These are phyloP conservation scores for Phoma sp. DNA, from an alignment of 2,329 filamentous ascomycete species.

Conservation along the genomic window DNA sequence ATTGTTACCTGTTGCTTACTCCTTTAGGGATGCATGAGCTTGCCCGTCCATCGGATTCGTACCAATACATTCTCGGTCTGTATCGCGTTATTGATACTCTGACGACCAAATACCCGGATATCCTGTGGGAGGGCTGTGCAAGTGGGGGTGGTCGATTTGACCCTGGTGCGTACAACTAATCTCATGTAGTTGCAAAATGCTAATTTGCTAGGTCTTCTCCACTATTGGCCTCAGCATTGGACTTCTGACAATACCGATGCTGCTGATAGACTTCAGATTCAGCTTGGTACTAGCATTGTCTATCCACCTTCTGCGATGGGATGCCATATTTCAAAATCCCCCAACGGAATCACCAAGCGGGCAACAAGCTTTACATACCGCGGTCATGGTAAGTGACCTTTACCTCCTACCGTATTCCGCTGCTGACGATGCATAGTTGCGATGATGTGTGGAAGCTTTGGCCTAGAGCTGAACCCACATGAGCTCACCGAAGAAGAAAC, in stretches of 20 bases:
- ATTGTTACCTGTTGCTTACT: neutral
- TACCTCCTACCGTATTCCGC: too few species aligned
- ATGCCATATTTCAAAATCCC: constrained; percentile 69
- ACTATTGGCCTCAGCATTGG: constrained; percentile 73
- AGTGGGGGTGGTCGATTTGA: constrained; percentile 72
- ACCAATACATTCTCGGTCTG: constrained; percentile 69
- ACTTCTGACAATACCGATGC: constrained; percentile 72
- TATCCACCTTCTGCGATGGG: constrained; percentile 71
- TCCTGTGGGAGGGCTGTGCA: constrained; percentile 72
- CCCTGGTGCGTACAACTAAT: constrained; percentile 35
- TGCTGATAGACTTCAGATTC: constrained; percentile 66
- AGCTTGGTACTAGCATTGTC: constrained; percentile 68
- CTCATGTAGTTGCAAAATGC: neutral
- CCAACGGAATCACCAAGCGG: constrained; percentile 65
- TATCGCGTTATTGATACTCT: constrained; percentile 69
- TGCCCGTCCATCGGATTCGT: constrained; percentile 60
- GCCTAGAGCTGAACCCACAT: constrained; percentile 67
- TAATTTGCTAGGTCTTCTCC: constrained; percentile 57
- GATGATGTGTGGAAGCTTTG: constrained; percentile 73
- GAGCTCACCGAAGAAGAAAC: constrained; percentile 61
- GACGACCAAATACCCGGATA: constrained; percentile 65
- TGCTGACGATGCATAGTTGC: too few species aligned
- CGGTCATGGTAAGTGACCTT: too few species aligned
- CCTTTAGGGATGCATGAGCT: constrained; percentile 62
- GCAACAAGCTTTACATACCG: constrained; percentile 66